Percentiles rank a stretch among this genome's conserved stretches.
phyloP scores from a whole-genome alignment of 1,284 basidiomycete species.

The Cryptococcus sp. region DNA sequence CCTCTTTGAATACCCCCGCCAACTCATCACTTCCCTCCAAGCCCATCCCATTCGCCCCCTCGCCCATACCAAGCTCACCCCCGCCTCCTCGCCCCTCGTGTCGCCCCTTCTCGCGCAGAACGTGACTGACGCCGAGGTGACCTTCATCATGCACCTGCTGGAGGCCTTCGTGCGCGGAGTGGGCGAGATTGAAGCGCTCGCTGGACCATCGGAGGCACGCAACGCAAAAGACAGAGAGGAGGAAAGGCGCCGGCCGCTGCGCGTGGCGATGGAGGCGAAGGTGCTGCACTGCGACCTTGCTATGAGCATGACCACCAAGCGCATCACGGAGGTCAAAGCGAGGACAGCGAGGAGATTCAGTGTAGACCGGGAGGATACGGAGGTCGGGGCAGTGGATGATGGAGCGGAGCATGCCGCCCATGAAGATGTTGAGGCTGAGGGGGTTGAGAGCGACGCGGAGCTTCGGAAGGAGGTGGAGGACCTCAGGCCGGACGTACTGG shows the following conservation, averaged over 20 bases:
- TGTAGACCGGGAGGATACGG: not conserved
- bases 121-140: not conserved
- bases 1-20: conserved; percentile 12
- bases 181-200: not conserved
- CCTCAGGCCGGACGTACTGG: not conserved
- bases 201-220: not conserved
- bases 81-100: not conserved
- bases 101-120: not conserved
- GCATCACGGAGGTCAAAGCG: conserved; percentile 22
- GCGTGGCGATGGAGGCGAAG: conserved; percentile 26
- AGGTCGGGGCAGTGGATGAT: not conserved
- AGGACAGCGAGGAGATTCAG: conserved; percentile 12
- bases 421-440: not conserved
- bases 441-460: not conserved
- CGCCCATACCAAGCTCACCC: conserved; percentile 1
- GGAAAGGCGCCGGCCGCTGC: conserved; percentile 14
- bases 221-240: conserved; percentile 11
- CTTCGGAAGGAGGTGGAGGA: not conserved
- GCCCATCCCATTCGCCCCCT: conserved; percentile 11
- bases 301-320: conserved; percentile 24
- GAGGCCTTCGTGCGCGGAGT: conserved; percentile 1
- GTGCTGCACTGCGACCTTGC: conserved; percentile 23
- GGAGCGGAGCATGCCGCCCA: not conserved
- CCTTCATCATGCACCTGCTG: conserved; percentile 2
- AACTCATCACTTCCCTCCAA: conserved; percentile 14